Evolutionary conservation across 129 eudicot species (phyloP).

Genomic region (Flaveria bidentis): DNA sequence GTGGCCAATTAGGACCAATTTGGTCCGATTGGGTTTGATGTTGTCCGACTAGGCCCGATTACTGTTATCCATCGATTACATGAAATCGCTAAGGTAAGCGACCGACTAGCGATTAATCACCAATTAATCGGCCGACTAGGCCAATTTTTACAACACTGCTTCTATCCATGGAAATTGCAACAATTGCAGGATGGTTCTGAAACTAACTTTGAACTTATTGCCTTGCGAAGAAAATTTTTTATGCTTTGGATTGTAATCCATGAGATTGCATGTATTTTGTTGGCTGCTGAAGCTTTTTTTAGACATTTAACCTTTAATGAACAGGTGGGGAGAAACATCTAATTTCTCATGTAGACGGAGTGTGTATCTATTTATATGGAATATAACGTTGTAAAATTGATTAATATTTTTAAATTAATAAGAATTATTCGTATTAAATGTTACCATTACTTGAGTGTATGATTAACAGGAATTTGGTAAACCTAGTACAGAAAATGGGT

Average conservation of each 20-base stretch:
- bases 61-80: no score
- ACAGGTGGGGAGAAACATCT: conserved; percentile 9
- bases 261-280: conserved; percentile 1
- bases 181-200: neutral
- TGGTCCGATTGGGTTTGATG: no score
- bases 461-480: conserved; percentile 11
- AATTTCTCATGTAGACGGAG: neutral
- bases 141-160: neutral
- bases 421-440: conserved; percentile 1
- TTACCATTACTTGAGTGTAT: neutral
- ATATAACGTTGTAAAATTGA: no score
- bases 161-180: conserved; percentile 9
- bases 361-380: neutral
- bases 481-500: conserved; percentile 61
- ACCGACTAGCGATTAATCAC: no score
- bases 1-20: no score
- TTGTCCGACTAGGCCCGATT: no score
- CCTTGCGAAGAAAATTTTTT: neutral
- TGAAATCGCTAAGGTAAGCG: no score
- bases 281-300: neutral
- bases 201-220: neutral
- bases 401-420: no score
- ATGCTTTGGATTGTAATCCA: neutral
- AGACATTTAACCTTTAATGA: neutral
- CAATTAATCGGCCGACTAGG: no score